Percentiles rank a stretch among this genome's conserved stretches.
phyloP scores from a whole-genome alignment of 305 asterid genomes.

The Fraxinus velutina region DNA sequence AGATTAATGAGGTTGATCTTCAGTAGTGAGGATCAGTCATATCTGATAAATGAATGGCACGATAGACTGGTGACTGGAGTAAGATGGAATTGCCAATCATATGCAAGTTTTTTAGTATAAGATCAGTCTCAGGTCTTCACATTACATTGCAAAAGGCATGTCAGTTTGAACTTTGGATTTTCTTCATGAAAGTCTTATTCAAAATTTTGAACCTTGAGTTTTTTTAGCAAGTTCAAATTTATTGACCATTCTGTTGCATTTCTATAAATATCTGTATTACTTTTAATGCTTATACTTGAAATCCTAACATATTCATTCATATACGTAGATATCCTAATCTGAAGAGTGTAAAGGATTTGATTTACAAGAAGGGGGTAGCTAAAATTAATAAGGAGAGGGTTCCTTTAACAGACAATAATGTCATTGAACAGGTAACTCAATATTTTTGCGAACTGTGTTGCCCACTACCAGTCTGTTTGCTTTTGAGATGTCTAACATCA shows the following conservation, averaged over 20 bases:
- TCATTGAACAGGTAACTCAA: slow-evolving; percentile 67
- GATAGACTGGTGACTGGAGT: not conserved
- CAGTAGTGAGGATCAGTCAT: not conserved
- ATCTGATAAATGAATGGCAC: not conserved
- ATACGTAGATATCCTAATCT: slow-evolving; percentile 68
- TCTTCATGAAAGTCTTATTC: not conserved
- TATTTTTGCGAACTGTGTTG: slow-evolving; percentile 6
- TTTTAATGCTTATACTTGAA: not conserved
- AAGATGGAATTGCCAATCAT: not conserved
- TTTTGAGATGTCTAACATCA: not conserved
- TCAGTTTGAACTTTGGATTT: not conserved
- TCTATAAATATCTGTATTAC: not conserved
- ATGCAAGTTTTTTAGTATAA: not conserved
- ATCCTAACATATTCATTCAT: slow-evolving; percentile 10
- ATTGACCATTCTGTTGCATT: not conserved
- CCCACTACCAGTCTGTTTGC: not conserved
- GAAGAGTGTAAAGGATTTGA: slow-evolving; percentile 85
- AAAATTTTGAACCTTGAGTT: not conserved
- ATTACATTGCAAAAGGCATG: not conserved
- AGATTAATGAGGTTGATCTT: not conserved
- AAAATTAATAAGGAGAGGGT: slow-evolving; percentile 55
- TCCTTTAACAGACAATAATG: slow-evolving; percentile 82
- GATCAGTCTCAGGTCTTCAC: not conserved
- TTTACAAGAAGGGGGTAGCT: slow-evolving; percentile 80
- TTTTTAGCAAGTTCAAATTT: not conserved